Percentiles rank a stretch among this genome's conserved stretches.
Evolutionary conservation across 2,329 filamentous ascomycete species (phyloP).

Genomic region (Zasmidium citrigriseum): DNA sequence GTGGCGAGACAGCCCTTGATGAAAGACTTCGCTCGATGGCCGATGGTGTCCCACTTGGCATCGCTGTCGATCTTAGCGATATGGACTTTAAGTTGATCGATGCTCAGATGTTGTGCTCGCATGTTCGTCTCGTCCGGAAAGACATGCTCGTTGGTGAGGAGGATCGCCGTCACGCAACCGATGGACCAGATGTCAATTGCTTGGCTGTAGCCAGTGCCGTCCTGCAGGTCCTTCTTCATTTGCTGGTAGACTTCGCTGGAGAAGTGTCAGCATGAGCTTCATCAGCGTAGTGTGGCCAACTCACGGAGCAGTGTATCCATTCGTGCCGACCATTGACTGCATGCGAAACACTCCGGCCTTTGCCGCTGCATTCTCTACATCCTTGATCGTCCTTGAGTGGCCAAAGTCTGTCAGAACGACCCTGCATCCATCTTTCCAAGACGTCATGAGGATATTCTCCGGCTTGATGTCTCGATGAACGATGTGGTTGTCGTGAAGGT

Average conservation of each 20-base stretch:
- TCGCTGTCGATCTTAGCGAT: constrained; percentile 48
- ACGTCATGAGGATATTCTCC: constrained; percentile 63
- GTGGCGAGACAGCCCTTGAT: constrained; percentile 53
- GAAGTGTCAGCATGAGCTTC: constrained; percentile 5
- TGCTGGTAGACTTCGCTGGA: constrained; percentile 39
- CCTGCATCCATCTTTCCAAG: constrained; percentile 50
- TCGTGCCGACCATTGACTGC: constrained; percentile 57
- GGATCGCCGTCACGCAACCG: constrained; percentile 54
- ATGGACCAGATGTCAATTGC: constrained; percentile 64
- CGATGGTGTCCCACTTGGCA: constrained; percentile 42
- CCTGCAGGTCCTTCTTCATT: constrained; percentile 17
- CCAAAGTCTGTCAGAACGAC: constrained; percentile 65
- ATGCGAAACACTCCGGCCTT: constrained; percentile 44
- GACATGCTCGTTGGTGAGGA: constrained; percentile 54
- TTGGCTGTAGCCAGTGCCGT: constrained; percentile 53
- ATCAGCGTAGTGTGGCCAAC: constrained; percentile 33
- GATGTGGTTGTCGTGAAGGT: constrained; percentile 57
- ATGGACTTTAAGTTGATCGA: constrained; percentile 24
- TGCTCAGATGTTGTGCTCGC: constrained; percentile 14
- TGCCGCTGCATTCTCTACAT: constrained; percentile 24
- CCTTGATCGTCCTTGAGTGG: constrained; percentile 48
- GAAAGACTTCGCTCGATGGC: constrained; percentile 53
- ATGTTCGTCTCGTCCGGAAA: constrained; percentile 42
- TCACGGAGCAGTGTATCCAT: constrained; percentile 61
- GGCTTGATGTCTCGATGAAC: constrained; percentile 66